Percentiles rank a stretch among this genome's conserved stretches.
Evolutionary conservation across 176 grass and related monocot species (phyloP).

Genomic region (Aegilops tauschii): DNA sequence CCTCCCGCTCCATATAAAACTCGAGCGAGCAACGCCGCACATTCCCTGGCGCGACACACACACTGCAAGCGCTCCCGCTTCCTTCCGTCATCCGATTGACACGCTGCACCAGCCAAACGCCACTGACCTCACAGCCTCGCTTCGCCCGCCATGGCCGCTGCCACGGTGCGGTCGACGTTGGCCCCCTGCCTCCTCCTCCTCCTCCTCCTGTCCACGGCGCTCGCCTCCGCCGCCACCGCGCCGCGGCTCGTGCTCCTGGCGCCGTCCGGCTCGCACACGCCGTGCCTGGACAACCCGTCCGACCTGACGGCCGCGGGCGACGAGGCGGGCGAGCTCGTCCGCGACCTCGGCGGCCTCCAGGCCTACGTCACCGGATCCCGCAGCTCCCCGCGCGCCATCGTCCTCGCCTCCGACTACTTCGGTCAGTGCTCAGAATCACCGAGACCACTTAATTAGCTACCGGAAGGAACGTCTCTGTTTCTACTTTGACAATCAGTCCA

Average conservation of each 20-base stretch:
- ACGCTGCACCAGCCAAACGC: not conserved
- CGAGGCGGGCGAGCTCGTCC: slow-evolving; percentile 42
- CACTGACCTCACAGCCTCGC: not conserved
- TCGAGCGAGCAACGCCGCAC: not conserved
- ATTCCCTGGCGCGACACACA: not conserved
- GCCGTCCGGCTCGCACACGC: not conserved
- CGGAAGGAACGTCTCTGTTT: not conserved
- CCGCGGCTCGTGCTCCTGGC: slow-evolving; percentile 8
- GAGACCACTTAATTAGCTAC: no score
- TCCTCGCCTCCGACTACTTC: slow-evolving; percentile 63
- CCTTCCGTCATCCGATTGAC: not conserved
- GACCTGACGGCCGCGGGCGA: slow-evolving; percentile 27
- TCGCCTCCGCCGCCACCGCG: not conserved
- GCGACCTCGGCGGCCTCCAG: slow-evolving; percentile 40
- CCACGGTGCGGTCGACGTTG: not conserved
- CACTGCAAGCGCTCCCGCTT: not conserved
- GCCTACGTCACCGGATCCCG: slow-evolving; percentile 33
- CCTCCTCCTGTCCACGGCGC: not conserved
- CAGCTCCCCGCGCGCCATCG: slow-evolving; percentile 27
- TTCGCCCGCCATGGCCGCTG: not conserved
- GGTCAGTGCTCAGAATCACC: slow-evolving; percentile 23
- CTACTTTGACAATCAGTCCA: not conserved
- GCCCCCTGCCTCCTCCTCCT: not conserved
- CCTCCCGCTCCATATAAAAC: no score
- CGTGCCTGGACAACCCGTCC: slow-evolving; percentile 62